Evolutionary conservation across 2,329 filamentous ascomycete species (phyloP), one percentile per base, ranked within the genome.

Genomic region (Tolypocladium sp.): DNA sequence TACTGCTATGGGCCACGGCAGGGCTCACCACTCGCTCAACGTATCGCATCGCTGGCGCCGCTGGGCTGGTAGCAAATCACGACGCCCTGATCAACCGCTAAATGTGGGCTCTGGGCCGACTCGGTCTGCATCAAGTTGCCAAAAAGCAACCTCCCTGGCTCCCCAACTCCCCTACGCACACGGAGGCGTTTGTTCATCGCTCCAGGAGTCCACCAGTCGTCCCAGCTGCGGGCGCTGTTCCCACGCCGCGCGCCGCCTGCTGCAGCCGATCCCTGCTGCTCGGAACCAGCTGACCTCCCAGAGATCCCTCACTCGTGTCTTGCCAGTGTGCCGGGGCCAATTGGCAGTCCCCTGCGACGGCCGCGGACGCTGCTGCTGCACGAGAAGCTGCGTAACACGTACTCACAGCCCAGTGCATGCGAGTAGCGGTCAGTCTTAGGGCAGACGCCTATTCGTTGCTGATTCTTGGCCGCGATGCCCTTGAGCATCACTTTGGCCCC

Each of bases 61-160:
- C 54, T 37, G 53, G 25, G 27, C 33, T 15, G 57, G 57, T 58
- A 58, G 51, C 57, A 58, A 58, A 58, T 58, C 56, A 57, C 15
- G 17, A 17, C 42, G 22, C 17, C 56, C 15, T 40, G 22, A 25
- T 15, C 37, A 25, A 35, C 27, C 49, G 17, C 49, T 7, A 33
- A 22, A 5, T 52, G 30, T 52, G 49, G 49, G 17, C 49, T 52
- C 49, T n/a, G 46, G 46, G 25, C 46, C 46, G 15, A 27, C 46
- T 52, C 49, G 49, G 49, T 52, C 30, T 52, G 49, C 30, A 33
- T 20, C 46, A 33, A 7, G 3, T 9, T 22, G 30, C 17, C 17
- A 12, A 51, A 52, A n/a, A 52, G 49, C 49, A 52, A 52, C 8
- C 49, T 46, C 42, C n/a, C 42, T 46, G 22, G 42, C 5, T 25